Percentiles rank a stretch among this genome's conserved stretches.
These are phyloP conservation scores for Saitoella complicata DNA, from an alignment of 805 yeast species.

Conservation along the genomic window DNA sequence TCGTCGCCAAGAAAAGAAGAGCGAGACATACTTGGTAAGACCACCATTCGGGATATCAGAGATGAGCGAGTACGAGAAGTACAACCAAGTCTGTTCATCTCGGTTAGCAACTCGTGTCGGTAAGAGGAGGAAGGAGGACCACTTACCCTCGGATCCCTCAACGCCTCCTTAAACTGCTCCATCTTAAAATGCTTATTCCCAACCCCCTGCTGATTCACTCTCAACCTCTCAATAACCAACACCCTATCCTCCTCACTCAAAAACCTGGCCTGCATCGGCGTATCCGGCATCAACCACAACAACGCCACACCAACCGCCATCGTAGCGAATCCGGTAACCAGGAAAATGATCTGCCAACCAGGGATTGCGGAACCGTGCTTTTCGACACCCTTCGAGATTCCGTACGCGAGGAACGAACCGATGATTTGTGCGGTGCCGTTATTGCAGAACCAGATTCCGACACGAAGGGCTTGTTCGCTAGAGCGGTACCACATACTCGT, in stretches of 20 bases:
- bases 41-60: too few species aligned
- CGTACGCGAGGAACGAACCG: slow-evolving; percentile 43
- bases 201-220: slow-evolving; percentile 29
- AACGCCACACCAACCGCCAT: slow-evolving; percentile 21
- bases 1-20: too few species aligned
- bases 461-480: slow-evolving; percentile 31
- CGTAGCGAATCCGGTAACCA: slow-evolving; percentile 12
- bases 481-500: slow-evolving; percentile 43
- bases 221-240: slow-evolving; percentile 35
- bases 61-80: too few species aligned
- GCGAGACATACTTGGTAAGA: too few species aligned
- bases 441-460: slow-evolving; percentile 24
- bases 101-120: too few species aligned
- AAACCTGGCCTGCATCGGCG: slow-evolving; percentile 28
- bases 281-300: slow-evolving; percentile 31
- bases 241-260: slow-evolving; percentile 29
- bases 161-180: slow-evolving; percentile 6
- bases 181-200: slow-evolving; percentile 11
- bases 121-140: too few species aligned
- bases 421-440: slow-evolving; percentile 32
- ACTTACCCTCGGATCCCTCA: slow-evolving; percentile 10
- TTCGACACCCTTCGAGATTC: slow-evolving; percentile 23
- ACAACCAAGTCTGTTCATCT: too few species aligned
- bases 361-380: slow-evolving; percentile 9
- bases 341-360: slow-evolving; percentile 29